Conservation (phyloP, 2,329 filamentous ascomycete species). For the Coniella lustricola region DNA sequence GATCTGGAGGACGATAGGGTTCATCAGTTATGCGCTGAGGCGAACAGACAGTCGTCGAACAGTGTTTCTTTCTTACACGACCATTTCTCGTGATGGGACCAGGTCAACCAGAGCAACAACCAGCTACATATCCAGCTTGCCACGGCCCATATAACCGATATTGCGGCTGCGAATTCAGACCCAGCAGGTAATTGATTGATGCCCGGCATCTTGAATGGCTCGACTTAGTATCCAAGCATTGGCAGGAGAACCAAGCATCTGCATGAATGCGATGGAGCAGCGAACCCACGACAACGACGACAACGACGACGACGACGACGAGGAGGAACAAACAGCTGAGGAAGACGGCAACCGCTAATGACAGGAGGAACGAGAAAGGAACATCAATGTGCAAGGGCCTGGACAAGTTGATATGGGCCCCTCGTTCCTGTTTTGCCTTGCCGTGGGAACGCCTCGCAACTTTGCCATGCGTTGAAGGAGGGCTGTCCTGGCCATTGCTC, state of each 20-base stretch:
- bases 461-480: too few relatives aligned
- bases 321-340: too few relatives aligned
- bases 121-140: slow-evolving; percentile 13
- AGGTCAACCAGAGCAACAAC: slow-evolving; percentile 22
- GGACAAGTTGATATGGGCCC: too few relatives aligned
- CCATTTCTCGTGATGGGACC: slow-evolving; percentile 20
- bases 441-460: too few relatives aligned
- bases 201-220: slow-evolving; percentile 11
- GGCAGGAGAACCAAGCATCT: neutral
- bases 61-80: slow-evolving; percentile 19
- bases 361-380: too few relatives aligned
- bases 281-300: neutral
- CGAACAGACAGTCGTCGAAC: neutral
- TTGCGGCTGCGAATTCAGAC: slow-evolving; percentile 12
- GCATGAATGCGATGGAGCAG: neutral
- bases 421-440: too few relatives aligned
- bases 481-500: too few relatives aligned
- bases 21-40: neutral
- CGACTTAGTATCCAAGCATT: slow-evolving; percentile 4
- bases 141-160: slow-evolving; percentile 11
- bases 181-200: slow-evolving; percentile 15
- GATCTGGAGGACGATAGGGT: slow-evolving; percentile 13
- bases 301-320: too few relatives aligned
- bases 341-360: too few relatives aligned
- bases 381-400: too few relatives aligned